These are phyloP conservation scores for Trichoderma atroviride DNA, from an alignment of 2,329 filamentous ascomycete species.

Conservation along the genomic window DNA sequence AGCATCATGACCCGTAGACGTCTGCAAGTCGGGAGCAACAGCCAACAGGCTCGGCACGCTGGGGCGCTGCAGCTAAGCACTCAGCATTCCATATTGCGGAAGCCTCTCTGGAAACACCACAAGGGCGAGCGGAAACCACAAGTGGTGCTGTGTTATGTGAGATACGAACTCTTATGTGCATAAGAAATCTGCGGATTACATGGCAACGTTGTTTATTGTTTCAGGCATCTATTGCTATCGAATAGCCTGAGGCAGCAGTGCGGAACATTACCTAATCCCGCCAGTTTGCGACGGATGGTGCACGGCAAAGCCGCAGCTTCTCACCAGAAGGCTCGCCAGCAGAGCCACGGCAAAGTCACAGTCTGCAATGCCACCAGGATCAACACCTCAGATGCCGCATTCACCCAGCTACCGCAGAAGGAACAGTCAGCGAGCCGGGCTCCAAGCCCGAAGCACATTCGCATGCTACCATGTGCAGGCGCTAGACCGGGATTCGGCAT, in stretches of 20 bases:
- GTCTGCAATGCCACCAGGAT: background rate
- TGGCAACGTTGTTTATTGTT: background rate
- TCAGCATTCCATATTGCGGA: background rate
- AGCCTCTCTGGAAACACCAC: background rate
- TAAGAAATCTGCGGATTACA: background rate
- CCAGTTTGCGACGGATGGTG: background rate
- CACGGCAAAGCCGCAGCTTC: background rate
- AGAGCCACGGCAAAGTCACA: slow-evolving; percentile 1
- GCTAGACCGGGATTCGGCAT: background rate
- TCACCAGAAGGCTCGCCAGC: background rate
- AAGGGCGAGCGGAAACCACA: background rate
- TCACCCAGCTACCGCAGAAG: background rate
- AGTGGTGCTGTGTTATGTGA: background rate
- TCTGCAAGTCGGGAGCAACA: background rate
- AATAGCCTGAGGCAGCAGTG: background rate
- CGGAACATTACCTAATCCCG: background rate
- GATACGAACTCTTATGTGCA: background rate
- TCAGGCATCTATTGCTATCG: background rate
- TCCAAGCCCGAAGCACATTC: background rate
- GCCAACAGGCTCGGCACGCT: background rate
- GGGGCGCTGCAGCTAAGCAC: background rate
- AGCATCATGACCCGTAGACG: slow-evolving; percentile 11
- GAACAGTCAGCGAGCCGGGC: background rate
- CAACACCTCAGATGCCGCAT: background rate
- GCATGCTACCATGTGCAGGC: background rate